These are phyloP conservation scores for Fusarium succisae DNA, from an alignment of 2,329 filamentous ascomycete species.

Conservation along the genomic window DNA sequence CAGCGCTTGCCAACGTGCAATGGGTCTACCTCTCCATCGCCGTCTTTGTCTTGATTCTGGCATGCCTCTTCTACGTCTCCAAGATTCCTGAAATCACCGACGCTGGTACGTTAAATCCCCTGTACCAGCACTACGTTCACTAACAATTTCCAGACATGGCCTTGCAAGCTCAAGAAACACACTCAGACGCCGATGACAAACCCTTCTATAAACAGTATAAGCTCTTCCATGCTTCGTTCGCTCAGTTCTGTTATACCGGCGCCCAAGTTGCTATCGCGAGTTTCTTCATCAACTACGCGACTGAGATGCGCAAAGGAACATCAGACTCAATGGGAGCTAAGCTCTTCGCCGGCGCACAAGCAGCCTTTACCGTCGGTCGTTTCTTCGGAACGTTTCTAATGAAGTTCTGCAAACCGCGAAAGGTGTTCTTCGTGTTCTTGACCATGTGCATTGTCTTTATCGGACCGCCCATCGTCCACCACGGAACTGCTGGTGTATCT, in stretches of 20 bases:
- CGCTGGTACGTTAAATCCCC: conserved; percentile 43
- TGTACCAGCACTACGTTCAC: neutral
- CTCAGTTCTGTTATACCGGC: conserved; percentile 83
- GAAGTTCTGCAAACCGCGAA: conserved; percentile 71
- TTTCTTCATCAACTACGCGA: conserved; percentile 80
- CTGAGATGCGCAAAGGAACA: conserved; percentile 65
- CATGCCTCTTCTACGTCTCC: conserved; percentile 72
- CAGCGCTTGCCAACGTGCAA: conserved; percentile 73
- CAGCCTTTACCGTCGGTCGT: conserved; percentile 75
- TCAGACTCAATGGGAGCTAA: conserved; percentile 65
- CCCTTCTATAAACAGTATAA: conserved; percentile 77
- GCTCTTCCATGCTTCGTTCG: conserved; percentile 78
- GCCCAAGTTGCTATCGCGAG: conserved; percentile 73
- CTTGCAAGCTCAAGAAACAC: conserved; percentile 64
- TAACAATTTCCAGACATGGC: conserved; percentile 64
- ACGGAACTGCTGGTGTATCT: conserved; percentile 59
- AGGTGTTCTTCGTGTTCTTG: conserved; percentile 74
- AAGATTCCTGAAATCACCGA: conserved; percentile 76
- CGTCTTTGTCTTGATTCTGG: conserved; percentile 74
- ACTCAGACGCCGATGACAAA: conserved; percentile 65
- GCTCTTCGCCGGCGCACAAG: conserved; percentile 79
- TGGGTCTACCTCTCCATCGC: conserved; percentile 81
- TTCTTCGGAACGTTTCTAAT: conserved; percentile 75
- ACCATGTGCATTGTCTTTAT: conserved; percentile 71
- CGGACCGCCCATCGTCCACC: conserved; percentile 57